Conservation (phyloP, 1,139 yeast species). For the Taiozyma sp. region DNA sequence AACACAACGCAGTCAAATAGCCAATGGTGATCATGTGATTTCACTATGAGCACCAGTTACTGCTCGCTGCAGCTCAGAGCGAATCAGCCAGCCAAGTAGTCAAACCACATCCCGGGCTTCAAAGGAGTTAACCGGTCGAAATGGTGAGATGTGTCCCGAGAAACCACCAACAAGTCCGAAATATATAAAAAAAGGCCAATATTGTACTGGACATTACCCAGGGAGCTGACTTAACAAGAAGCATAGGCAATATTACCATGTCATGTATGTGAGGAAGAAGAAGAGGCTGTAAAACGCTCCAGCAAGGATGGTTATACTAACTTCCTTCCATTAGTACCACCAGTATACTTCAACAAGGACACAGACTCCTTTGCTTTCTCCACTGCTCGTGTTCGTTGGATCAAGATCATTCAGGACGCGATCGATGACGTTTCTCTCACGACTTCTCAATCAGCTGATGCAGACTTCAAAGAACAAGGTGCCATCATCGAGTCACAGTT, state of each 20-base stretch:
- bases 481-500: constrained; percentile 32
- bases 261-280: neutral
- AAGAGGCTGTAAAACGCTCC: too few relatives aligned
- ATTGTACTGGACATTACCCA: too few relatives aligned
- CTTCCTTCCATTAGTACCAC: constrained; percentile 24
- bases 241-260: neutral
- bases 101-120: neutral
- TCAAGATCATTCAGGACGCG: constrained; percentile 65
- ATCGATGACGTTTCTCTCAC: constrained; percentile 50
- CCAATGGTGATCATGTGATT: too few relatives aligned
- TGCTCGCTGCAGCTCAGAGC: too few relatives aligned
- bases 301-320: neutral
- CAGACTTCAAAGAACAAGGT: constrained; percentile 26
- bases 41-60: too few relatives aligned
- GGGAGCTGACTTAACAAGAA: too few relatives aligned
- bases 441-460: constrained; percentile 13
- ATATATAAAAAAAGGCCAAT: neutral
- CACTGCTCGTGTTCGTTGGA: constrained; percentile 85
- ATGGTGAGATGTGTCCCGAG: neutral
- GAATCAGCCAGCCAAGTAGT: too few relatives aligned
- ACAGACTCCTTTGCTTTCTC: constrained; percentile 72
- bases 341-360: constrained; percentile 60
- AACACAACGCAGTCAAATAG: too few relatives aligned
- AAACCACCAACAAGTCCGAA: neutral
- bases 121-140: neutral